Conservation (phyloP, 805 yeast species). For the Huiozyma sinensis region DNA sequence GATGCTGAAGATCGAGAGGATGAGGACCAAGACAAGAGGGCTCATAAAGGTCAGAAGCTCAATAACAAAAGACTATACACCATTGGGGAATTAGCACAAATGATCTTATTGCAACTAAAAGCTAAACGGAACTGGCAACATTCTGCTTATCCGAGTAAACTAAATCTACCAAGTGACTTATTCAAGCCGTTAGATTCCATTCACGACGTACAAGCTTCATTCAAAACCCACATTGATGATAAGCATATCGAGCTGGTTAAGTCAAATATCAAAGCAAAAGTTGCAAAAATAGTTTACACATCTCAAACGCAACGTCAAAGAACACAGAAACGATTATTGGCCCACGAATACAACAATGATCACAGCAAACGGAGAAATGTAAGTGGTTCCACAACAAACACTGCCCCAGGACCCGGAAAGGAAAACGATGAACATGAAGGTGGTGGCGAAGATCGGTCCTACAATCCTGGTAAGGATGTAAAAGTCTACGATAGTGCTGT, state of each 20-base stretch:
- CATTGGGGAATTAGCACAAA: constrained; percentile 64
- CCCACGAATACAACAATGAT: constrained; percentile 14
- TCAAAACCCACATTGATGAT: constrained; percentile 47
- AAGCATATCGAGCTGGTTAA: constrained; percentile 30
- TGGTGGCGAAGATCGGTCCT: constrained; percentile 16
- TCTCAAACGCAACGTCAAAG: constrained; percentile 25
- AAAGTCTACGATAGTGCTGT: constrained; percentile 10
- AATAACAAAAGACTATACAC: constrained; percentile 39
- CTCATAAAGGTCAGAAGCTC: constrained; percentile 13
- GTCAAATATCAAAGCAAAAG: constrained; percentile 25
- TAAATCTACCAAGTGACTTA: constrained; percentile 58
- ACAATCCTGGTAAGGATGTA: constrained; percentile 10
- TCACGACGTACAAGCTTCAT: constrained; percentile 46
- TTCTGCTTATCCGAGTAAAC: constrained; percentile 73
- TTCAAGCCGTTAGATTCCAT: constrained; percentile 51
- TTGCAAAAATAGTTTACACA: constrained; percentile 20
- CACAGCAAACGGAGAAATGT: constrained; percentile 5
- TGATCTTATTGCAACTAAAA: constrained; percentile 48
- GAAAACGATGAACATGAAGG: constrained; percentile 14
- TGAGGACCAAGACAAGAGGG: constrained; percentile 6
- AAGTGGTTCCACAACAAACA: background rate
- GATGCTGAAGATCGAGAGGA: constrained; percentile 7
- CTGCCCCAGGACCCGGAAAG: constrained; percentile 8
- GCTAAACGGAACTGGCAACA: constrained; percentile 56
- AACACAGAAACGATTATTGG: constrained; percentile 21